Conservation (phyloP, 169 alveolate species). For the Cryptosporidium sp. region DNA sequence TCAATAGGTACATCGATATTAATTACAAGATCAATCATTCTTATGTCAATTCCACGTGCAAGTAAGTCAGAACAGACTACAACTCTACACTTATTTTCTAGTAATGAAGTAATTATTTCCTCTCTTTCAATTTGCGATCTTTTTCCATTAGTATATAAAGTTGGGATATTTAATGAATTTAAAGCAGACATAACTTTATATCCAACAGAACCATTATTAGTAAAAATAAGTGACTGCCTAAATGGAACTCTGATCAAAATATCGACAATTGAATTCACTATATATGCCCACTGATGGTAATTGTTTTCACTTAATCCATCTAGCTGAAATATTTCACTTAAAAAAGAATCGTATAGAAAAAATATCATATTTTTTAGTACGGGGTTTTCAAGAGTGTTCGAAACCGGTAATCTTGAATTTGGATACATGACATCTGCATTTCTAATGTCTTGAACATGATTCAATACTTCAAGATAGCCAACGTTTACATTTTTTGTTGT, state of each 20-base stretch:
- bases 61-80: slow-evolving; percentile 91
- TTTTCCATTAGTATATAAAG: slow-evolving; percentile 76
- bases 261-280: slow-evolving; percentile 45
- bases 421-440: background rate
- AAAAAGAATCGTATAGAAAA: slow-evolving; percentile 13
- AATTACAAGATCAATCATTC: slow-evolving; percentile 88
- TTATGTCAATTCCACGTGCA: slow-evolving; percentile 91
- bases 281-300: slow-evolving; percentile 42
- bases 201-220: slow-evolving; percentile 80
- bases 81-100: slow-evolving; percentile 78
- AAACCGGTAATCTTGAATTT: background rate
- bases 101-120: slow-evolving; percentile 70
- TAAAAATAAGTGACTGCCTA: slow-evolving; percentile 78
- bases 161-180: slow-evolving; percentile 61
- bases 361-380: slow-evolving; percentile 32
- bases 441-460: slow-evolving; percentile 10
- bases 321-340: background rate
- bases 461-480: background rate
- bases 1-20: slow-evolving; percentile 89
- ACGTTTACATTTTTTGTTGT: background rate
- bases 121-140: slow-evolving; percentile 78
- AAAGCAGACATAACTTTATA: slow-evolving; percentile 60
- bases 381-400: slow-evolving; percentile 35
- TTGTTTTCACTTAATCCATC: slow-evolving; percentile 22
- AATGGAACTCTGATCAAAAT: slow-evolving; percentile 63